Conservation (phyloP, 176 grass and related monocot species). For the Aegilops bicornis region DNA sequence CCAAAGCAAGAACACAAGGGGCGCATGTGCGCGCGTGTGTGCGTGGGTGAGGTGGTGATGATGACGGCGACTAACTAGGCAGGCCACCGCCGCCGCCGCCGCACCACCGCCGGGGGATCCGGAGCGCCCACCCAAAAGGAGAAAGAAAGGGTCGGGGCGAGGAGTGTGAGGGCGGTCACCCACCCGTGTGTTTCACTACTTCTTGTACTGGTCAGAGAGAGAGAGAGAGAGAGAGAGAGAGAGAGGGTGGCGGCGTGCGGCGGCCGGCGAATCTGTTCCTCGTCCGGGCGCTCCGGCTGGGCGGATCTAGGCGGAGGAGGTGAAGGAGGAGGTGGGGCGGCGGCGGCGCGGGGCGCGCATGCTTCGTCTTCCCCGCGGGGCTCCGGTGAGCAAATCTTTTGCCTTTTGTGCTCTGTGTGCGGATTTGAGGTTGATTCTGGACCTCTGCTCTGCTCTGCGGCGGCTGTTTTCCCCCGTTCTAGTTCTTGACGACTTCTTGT, state of each 20-base stretch:
- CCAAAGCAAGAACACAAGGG: conserved; percentile 41
- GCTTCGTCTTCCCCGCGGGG: not conserved
- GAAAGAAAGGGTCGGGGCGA: conserved; percentile 13
- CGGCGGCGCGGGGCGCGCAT: not conserved
- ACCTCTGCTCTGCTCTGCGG: not conserved
- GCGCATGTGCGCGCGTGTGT: conserved; percentile 16
- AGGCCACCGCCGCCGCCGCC: conserved; percentile 6
- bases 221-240: not conserved
- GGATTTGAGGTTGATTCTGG: not conserved
- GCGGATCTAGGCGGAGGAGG: conserved; percentile 29
- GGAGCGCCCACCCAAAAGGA: conserved; percentile 27
- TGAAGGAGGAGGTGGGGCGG: not conserved
- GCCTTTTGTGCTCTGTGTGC: not conserved
- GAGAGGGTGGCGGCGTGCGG: not conserved
- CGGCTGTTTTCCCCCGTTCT: not conserved
- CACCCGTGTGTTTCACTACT: not conserved
- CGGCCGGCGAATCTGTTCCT: not conserved
- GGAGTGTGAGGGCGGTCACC: not conserved
- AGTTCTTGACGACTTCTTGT: too few species aligned
- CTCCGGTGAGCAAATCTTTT: conserved; percentile 24
- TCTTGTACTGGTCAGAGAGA: not conserved
- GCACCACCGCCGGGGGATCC: conserved; percentile 27
- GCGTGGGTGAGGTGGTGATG: conserved; percentile 27
- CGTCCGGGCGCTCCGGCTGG: not conserved
- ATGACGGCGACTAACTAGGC: not conserved